Evolutionary conservation across 305 asterid genomes (phyloP), one percentile per base, ranked within the genome.

Genomic region (Caryopteris hybrid): DNA sequence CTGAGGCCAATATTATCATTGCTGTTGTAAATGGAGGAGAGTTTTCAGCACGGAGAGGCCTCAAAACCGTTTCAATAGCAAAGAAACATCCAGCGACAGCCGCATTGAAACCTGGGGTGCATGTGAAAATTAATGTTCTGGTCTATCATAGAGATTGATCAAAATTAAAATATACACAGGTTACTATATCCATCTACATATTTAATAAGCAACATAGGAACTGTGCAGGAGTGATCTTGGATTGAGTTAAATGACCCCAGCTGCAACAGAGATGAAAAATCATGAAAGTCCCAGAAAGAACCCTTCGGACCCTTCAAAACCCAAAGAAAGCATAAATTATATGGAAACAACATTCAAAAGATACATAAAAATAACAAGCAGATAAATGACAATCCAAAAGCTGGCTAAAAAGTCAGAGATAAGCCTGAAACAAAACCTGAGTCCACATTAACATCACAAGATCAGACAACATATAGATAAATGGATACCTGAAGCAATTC

Each of bases 11-110:
- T 71, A 94, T 94, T 77, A 94, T 94, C 98, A 94, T 91, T n/a
- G 99, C 99, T 18, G 99, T 94, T 3, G 99, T 94, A 85, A 94
- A 94, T 64, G 99, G 99, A 78, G 99, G 98, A 74, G 98, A 94
- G 75, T 94, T 91, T 77, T 94, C 99, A 22, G 99, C 99, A 65
- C 87, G 96, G 43, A 86, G 98, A 70, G 99, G 99, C 80, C 97
- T 84, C 76, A 94, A 75, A 79, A 94, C 99, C 54, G 99, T 94
- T 73, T 94, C 99, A 73, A 91, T 94, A 33, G 99, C 99, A 94
- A 94, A 94, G 84, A 94, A 94, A 69, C 95, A 94, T 41, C 99
- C 99, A 74, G 99, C 99, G 74, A 94, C 98, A 2, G 99, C 96
- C 33, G 99, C 99, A 80, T 91, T 94, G 78, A 94, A 94, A 78